A percentile compares a stretch with the other conserved stretches of the same genome.
Conservation (phyloP, 2,329 filamentous ascomycete genomes). For the Fonsecaea pedrosoi region DNA sequence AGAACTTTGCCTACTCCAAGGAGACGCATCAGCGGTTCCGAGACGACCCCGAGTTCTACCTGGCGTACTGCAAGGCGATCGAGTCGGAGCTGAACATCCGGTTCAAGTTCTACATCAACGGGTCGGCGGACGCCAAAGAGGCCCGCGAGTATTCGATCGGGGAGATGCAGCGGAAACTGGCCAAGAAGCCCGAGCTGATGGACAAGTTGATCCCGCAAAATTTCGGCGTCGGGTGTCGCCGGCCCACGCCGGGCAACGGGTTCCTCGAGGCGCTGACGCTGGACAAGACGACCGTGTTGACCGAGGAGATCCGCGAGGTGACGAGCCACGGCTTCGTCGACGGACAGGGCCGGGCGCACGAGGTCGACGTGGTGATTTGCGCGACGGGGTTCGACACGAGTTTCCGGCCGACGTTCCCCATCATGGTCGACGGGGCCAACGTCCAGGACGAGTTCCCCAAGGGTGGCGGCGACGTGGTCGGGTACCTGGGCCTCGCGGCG, state of each 20-base stretch:
- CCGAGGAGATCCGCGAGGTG: conserved; percentile 33
- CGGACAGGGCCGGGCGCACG: conserved; percentile 23
- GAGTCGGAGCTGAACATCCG: conserved; percentile 38
- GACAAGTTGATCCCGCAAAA: conserved; percentile 33
- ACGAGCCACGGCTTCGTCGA: conserved; percentile 23
- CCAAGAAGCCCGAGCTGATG: background rate
- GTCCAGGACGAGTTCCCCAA: conserved; percentile 30
- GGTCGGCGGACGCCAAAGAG: background rate
- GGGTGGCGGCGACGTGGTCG: conserved; percentile 43
- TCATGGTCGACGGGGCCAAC: conserved; percentile 21
- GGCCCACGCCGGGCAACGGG: conserved; percentile 54
- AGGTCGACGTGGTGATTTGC: conserved; percentile 40
- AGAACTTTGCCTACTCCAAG: conserved; percentile 29
- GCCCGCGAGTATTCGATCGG: background rate
- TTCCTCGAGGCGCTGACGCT: conserved; percentile 60
- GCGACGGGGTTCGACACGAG: conserved; percentile 30
- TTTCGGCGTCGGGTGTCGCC: conserved; percentile 50
- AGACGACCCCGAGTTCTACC: conserved; percentile 29
- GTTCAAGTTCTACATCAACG: conserved; percentile 25
- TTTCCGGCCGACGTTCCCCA: conserved; percentile 16
- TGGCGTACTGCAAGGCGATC: conserved; percentile 44
- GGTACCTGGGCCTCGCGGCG: conserved; percentile 39
- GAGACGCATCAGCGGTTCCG: conserved; percentile 37
- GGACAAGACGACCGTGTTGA: conserved; percentile 67
- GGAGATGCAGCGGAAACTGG: conserved; percentile 2